These are phyloP conservation scores for Tolypocladium album DNA, from an alignment of 2,329 filamentous ascomycete species.

Conservation along the genomic window DNA sequence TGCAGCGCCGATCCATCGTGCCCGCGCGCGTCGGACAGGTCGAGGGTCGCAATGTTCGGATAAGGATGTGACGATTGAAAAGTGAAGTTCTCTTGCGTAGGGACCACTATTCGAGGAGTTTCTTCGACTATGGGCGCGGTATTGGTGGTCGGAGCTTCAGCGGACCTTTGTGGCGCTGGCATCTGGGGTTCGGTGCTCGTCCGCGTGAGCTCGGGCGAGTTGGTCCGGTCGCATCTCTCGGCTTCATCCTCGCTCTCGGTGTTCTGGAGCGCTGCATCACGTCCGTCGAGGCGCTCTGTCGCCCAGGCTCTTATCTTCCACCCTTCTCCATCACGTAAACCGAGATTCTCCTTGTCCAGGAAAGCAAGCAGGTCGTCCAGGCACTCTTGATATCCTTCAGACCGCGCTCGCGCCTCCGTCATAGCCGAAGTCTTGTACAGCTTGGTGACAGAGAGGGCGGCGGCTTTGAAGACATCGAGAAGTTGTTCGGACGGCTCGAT, in stretches of 20 bases:
- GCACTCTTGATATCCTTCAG: slow-evolving; percentile 87
- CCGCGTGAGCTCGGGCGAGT: slow-evolving; percentile 47
- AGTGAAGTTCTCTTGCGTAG: slow-evolving; percentile 52
- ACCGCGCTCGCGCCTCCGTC: slow-evolving; percentile 63
- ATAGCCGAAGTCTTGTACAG: slow-evolving; percentile 86
- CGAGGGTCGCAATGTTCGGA: slow-evolving; percentile 49
- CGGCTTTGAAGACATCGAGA: slow-evolving; percentile 82
- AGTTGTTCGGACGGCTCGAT: slow-evolving; percentile 50
- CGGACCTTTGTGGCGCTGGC: slow-evolving; percentile 10
- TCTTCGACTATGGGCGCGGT: slow-evolving; percentile 15
- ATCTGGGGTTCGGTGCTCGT: slow-evolving; percentile 30
- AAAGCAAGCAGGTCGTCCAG: slow-evolving; percentile 82
- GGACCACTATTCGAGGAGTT: slow-evolving; percentile 33
- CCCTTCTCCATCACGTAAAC: slow-evolving; percentile 68
- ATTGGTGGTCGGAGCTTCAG: slow-evolving; percentile 15
- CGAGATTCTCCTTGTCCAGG: slow-evolving; percentile 71
- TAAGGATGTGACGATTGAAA: slow-evolving; percentile 57
- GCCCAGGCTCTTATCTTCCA: slow-evolving; percentile 53
- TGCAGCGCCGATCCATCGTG: slow-evolving; percentile 24
- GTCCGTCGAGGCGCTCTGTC: slow-evolving; percentile 57
- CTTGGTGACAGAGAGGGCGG: slow-evolving; percentile 88
- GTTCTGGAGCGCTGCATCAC: slow-evolving; percentile 39
- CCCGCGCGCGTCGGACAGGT: slow-evolving; percentile 41
- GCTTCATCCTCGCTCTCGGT: slow-evolving; percentile 61
- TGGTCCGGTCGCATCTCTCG: slow-evolving; percentile 49